Base-by-base conservation (phyloP, 768 basidiomycete genomes). In the Tubosaeta sp. region DNA sequence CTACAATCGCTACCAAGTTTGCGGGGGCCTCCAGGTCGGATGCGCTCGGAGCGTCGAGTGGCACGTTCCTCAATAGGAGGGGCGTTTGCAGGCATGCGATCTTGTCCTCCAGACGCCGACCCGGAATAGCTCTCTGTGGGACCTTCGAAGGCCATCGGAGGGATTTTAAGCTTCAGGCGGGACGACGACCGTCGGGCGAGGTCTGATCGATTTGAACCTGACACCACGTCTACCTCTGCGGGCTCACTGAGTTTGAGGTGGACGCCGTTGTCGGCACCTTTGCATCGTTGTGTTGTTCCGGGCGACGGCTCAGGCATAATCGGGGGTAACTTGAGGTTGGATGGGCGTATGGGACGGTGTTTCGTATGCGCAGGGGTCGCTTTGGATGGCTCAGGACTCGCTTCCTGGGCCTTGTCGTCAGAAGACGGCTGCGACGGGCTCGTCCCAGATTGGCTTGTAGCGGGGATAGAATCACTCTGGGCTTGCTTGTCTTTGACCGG, bases 311-410 rank as follows among this genome's bases (percentile, higher is more conserved):
- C 29, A 13, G 54, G 39, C 2, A 36, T 46, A 42, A 53, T 22
- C 1, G 52, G 53, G 12, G 50, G 44, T 7, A 46, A n/a, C 6
- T 49, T 32, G 0, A 60, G 52, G 24, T 50, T 64, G 2, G 67
- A 69, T 4, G 57, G 48, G 4, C 4, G 46, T 14, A 3, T 9
- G 8, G 56, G 54, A 16, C 46, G 53, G 34, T 49, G 31, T 22
- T 29, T 50, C 16, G 31, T 32, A 30, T 25, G 43, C 18, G 18
- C 16, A 5, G 44, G 35, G 7, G 13, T 50, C n/a, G 44, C 30
- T 31, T 32, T 40, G 13, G 41, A 42, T 3, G 16, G 44, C 6
- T 32, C 27, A 16, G 38, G 38, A 4, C 10, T 4, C 12, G 2
- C 18, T 30, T 40, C 44, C 36, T 44, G 27, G 5, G 10, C 25